These are phyloP conservation scores for Daldinia loculata DNA, from an alignment of 495 filamentous ascomycete genomes.

Conservation along the genomic window DNA sequence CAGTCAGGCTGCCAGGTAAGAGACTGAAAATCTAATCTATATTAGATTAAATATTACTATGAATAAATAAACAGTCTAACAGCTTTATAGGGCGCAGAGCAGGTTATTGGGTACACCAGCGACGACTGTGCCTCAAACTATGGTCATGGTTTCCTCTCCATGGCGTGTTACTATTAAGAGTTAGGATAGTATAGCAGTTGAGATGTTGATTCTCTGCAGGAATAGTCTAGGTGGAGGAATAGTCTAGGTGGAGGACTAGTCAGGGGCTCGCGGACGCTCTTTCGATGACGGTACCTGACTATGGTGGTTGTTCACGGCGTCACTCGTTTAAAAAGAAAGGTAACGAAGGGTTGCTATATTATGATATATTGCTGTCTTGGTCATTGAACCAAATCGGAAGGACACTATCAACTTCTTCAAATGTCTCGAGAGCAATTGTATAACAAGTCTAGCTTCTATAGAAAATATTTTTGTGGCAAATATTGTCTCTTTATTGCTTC, in stretches of 20 bases:
- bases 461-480: background rate
- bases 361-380: background rate
- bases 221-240: background rate
- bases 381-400: background rate
- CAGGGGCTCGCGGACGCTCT: background rate
- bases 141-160: slow-evolving; percentile 5
- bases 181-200: background rate
- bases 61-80: background rate
- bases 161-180: background rate
- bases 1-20: slow-evolving; percentile 1
- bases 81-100: background rate
- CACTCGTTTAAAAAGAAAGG: background rate
- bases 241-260: background rate
- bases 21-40: background rate
- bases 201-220: background rate
- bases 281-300: background rate
- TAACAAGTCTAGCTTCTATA: background rate
- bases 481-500: background rate
- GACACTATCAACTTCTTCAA: background rate
- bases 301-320: background rate
- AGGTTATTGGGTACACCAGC: background rate
- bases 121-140: slow-evolving; percentile 3
- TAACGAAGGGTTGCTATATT: background rate
- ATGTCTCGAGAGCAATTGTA: background rate
- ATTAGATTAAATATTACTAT: too few species aligned